Evolutionary conservation across 2,329 filamentous ascomycete genomes (phyloP), one percentile per base, ranked within the genome.

Genomic region (Lanzia echinophila): DNA sequence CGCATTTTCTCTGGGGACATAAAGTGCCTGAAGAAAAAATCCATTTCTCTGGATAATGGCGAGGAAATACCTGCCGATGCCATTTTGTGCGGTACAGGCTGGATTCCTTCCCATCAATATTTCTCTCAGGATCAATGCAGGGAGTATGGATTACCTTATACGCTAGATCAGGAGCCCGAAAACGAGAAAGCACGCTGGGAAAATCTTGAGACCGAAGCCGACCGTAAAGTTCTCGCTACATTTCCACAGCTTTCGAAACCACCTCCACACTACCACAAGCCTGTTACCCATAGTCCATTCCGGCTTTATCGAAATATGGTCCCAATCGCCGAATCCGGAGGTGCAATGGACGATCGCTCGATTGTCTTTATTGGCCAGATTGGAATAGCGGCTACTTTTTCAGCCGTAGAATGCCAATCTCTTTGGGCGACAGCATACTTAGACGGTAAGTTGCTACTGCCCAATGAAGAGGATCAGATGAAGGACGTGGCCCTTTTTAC

Each of bases 1-100:
- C 36, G 33, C 1, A 47, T 36, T 6, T 47, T 33, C n/a, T 20
- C 7, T 15, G 17, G 17, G n/a, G 55, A 59, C 42, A 55, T 67
- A 36, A 55, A 58, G 34, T 44, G 41, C 43, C 55, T 65, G n/a
- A 39, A 47, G 13, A 54, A 56, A 33, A 55, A 55, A 17, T 45
- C 54, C 24, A 28, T 65, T 19, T 54, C 51, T 39, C 55, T 65
- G 12, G 50, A 41, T 31, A 44, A 20, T 17, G 55, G 52, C 24
- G 39, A 59, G 28, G 56, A 58, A 47, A 53, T 64, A 24, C 58
- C 61, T 17, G 59, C 57, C 19, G 63, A 65, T 46, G 59, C 55
- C 28, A 24, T 67, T 43, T 50, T 66, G 15, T 65, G 61, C 32
- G 61, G 61, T 24, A 66, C 64, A 24, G 63, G 64, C 38, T 65